phyloP scores from a whole-genome alignment of 23 red algal genomes.

The Gracilaria vermiculophylla region DNA sequence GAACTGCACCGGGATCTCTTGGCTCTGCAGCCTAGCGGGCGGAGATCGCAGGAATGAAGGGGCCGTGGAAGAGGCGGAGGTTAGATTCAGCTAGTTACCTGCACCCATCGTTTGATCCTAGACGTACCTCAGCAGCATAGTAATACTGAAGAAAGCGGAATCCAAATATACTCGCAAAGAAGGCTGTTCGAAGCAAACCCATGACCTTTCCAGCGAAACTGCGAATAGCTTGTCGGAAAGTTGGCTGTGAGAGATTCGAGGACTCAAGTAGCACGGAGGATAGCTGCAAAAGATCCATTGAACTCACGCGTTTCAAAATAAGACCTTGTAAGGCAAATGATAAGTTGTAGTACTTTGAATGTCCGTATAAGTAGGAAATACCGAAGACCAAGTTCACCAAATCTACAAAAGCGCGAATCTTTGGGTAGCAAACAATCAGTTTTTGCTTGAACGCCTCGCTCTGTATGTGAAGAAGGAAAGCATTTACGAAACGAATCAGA shows the following conservation, averaged over 20 bases:
- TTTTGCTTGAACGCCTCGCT: not conserved
- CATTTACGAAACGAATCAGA: not conserved
- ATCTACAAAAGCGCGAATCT: slow-evolving; percentile 30
- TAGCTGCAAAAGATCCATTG: not conserved
- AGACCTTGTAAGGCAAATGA: slow-evolving; percentile 38
- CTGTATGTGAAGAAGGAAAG: not conserved
- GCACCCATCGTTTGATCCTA: not conserved
- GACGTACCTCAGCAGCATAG: slow-evolving; percentile 58
- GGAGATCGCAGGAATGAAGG: not conserved
- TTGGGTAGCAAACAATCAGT: slow-evolving; percentile 38
- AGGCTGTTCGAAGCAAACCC: slow-evolving; percentile 10
- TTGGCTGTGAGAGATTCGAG: not conserved
- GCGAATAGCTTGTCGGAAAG: not conserved
- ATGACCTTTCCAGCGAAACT: not conserved
- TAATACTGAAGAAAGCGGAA: slow-evolving; percentile 75
- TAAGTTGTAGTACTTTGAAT: slow-evolving; percentile 35
- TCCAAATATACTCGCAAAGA: slow-evolving; percentile 56
- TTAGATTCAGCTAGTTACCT: not conserved
- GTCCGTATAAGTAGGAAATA: slow-evolving; percentile 52
- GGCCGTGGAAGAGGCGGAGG: not conserved
- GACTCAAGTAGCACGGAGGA: not conserved
- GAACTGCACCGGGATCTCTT: slow-evolving; percentile 22
- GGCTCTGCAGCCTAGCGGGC: slow-evolving; percentile 22
- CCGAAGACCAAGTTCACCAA: slow-evolving; percentile 14
- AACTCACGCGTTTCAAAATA: slow-evolving; percentile 17